Evolutionary conservation across 176 grass and related monocot genomes (phyloP).

Genomic region (Oryza glaberrima): DNA sequence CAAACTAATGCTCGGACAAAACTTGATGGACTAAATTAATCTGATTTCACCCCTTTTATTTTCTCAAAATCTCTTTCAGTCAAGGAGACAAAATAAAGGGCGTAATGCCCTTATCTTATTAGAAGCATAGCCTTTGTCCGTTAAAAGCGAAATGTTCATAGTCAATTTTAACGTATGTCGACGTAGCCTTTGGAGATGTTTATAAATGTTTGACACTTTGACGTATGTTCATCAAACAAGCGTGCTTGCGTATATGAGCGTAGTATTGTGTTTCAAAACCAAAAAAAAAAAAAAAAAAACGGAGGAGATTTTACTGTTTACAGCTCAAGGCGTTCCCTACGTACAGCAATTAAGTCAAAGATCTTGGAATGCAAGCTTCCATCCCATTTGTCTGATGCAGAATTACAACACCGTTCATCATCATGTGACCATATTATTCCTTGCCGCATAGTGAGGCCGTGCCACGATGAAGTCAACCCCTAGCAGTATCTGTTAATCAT

Average conservation of each 20-base stretch:
- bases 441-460: slow-evolving; percentile 11
- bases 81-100: neutral
- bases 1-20: neutral
- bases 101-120: no score
- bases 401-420: neutral
- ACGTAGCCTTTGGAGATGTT: no score
- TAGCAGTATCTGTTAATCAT: neutral
- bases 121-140: no score
- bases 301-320: neutral
- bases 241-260: no score
- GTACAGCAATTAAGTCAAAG: slow-evolving; percentile 1
- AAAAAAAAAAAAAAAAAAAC: neutral
- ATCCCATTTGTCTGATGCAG: slow-evolving; percentile 19
- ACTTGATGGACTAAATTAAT: neutral
- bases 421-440: slow-evolving; percentile 37
- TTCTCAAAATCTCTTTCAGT: neutral
- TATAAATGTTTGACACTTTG: no score
- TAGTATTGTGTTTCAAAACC: no score
- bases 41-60: neutral
- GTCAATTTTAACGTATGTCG: no score
- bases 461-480: slow-evolving; percentile 34
- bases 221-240: no score
- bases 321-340: no score
- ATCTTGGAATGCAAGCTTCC: neutral
- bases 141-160: no score